Conservation (phyloP, 1,284 basidiomycete species). For the Cronartium quercuum region DNA sequence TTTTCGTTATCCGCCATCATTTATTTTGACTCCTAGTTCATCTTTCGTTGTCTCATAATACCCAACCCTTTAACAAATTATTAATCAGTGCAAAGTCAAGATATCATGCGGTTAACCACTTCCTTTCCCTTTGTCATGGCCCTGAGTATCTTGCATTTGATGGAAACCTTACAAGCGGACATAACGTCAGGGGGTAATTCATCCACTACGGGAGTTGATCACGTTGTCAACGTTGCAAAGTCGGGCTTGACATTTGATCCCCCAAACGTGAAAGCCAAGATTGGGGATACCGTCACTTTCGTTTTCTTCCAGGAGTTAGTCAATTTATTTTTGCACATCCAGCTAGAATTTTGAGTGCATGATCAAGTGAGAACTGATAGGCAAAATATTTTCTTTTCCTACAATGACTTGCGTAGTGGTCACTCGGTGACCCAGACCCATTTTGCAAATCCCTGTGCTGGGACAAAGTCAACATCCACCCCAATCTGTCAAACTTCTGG, state of each 20-base stretch:
- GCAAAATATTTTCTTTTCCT: not conserved
- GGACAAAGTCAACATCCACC: slow-evolving; percentile 15
- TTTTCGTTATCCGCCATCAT: not conserved
- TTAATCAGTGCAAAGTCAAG: not conserved
- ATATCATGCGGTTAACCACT: not conserved
- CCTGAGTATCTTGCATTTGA: not conserved
- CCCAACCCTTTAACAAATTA: not conserved
- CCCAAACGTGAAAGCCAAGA: slow-evolving; percentile 14
- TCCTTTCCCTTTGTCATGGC: not conserved
- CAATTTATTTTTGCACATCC: not conserved
- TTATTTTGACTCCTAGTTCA: not conserved
- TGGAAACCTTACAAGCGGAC: not conserved
- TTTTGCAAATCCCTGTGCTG: slow-evolving; percentile 33
- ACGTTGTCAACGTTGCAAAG: slow-evolving; percentile 22
- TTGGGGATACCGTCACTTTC: slow-evolving; percentile 32
- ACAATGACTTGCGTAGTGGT: slow-evolving; percentile 5
- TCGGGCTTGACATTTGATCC: slow-evolving; percentile 13
- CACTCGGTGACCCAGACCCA: slow-evolving; percentile 38
- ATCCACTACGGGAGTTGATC: not conserved
- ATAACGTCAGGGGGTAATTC: not conserved
- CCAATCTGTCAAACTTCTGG: slow-evolving; percentile 12
- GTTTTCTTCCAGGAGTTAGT: slow-evolving; percentile 28
- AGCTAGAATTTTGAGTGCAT: not conserved
- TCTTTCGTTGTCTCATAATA: not conserved
- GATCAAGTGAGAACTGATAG: not conserved